These are phyloP conservation scores for Aspergillus brunneoviolaceus DNA, from an alignment of 2,329 filamentous ascomycete species.

Conservation along the genomic window DNA sequence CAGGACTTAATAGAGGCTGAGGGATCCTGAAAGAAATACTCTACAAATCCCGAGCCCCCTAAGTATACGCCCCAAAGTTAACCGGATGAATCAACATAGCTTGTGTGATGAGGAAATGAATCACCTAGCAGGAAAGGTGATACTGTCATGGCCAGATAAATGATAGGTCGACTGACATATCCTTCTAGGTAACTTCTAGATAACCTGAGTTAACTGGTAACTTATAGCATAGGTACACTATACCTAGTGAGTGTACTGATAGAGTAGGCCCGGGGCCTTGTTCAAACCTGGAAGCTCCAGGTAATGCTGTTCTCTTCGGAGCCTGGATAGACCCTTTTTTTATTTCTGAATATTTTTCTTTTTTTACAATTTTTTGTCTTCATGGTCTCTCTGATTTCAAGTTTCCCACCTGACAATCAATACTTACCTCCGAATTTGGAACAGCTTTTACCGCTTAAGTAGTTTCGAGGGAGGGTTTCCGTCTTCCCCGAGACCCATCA, in stretches of 20 bases:
- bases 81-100: neutral
- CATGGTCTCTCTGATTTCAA: neutral
- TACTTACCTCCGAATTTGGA: neutral
- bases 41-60: neutral
- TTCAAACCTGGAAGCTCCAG: no score
- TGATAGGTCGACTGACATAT: no score
- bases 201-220: no score
- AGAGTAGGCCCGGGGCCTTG: no score
- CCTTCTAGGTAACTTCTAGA: no score
- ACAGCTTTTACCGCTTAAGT: neutral
- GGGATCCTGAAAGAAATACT: neutral
- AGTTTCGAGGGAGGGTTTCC: neutral
- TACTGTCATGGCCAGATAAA: no score
- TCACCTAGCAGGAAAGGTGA: no score
- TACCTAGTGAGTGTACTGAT: no score
- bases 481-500: constrained; percentile 3
- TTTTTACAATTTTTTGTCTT: no score
- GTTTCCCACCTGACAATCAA: neutral
- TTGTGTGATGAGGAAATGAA: no score
- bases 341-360: neutral
- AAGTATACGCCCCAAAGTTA: neutral
- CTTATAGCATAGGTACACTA: no score
- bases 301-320: neutral
- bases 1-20: neutral
- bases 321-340: neutral